phyloP scores from a whole-genome alignment of 345 rosid species.

The Eucalyptus leucophloia region DNA sequence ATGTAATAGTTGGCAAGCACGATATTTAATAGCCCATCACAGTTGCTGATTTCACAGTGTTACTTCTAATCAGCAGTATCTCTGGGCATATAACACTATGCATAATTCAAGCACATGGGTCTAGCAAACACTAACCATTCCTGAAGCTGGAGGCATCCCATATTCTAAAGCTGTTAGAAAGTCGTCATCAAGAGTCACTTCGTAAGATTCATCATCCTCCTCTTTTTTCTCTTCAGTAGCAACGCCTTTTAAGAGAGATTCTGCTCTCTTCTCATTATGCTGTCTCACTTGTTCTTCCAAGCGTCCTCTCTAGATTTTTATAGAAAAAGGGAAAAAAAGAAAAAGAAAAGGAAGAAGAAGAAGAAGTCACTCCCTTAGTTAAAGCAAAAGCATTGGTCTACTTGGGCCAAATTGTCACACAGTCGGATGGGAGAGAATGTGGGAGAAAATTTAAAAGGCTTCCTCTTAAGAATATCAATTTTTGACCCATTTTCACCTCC shows the following conservation, averaged over 20 bases:
- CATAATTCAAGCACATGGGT: neutral
- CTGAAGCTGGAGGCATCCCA: conserved; percentile 99
- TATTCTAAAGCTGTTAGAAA: conserved; percentile 89
- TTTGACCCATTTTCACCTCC: neutral
- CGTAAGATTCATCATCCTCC: conserved; percentile 58
- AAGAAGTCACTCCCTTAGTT: neutral
- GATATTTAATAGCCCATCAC: neutral
- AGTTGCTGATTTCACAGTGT: neutral
- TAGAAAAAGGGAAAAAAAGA: neutral
- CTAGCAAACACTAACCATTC: conserved; percentile 47
- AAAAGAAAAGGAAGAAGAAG: neutral
- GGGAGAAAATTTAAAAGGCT: neutral
- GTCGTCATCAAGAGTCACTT: conserved; percentile 93
- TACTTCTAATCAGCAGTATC: neutral
- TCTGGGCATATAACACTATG: neutral
- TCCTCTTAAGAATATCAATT: neutral
- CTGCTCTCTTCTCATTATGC: conserved; percentile 70
- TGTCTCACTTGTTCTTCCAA: conserved; percentile 94
- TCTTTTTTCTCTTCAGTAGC: conserved; percentile 20
- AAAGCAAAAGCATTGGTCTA: neutral
- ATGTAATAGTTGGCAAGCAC: neutral
- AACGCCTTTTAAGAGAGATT: conserved; percentile 12
- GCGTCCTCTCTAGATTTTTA: conserved; percentile 45
- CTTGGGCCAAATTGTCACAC: neutral
- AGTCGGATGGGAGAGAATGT: neutral